phyloP scores from a whole-genome alignment of 1,139 yeast species.

The Taiozyma sp. region DNA sequence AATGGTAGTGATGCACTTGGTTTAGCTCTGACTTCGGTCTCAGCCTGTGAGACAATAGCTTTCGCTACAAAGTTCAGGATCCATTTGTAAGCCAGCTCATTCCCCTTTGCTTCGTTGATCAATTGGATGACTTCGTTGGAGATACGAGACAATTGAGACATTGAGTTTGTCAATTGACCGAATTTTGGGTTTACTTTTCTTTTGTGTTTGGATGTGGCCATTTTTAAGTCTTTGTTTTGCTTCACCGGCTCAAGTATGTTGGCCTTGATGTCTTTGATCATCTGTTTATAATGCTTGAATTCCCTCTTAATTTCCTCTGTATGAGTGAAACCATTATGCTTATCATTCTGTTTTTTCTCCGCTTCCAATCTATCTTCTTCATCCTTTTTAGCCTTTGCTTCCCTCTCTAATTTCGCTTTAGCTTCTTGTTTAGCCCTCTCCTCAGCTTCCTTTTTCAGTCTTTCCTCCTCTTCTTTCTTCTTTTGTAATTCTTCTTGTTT shows the following conservation, averaged over 20 bases:
- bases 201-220: conserved; percentile 40
- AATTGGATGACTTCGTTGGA: conserved; percentile 44
- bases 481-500: conserved; percentile 18
- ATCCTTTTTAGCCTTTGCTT: conserved; percentile 12
- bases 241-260: conserved; percentile 50
- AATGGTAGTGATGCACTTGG: conserved; percentile 78
- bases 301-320: conserved; percentile 37
- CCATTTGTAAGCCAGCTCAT: conserved; percentile 60
- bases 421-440: conserved; percentile 19
- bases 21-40: conserved; percentile 80
- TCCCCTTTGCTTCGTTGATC: conserved; percentile 39
- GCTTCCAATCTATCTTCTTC: conserved; percentile 12
- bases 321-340: conserved; percentile 30
- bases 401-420: conserved; percentile 14
- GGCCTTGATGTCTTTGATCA: conserved; percentile 53
- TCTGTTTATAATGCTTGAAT: conserved; percentile 47
- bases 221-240: conserved; percentile 37
- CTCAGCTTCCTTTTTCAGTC: conserved; percentile 15
- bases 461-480: conserved; percentile 20
- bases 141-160: conserved; percentile 49
- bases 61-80: conserved; percentile 77
- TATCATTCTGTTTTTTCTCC: conserved; percentile 11
- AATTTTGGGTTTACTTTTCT: conserved; percentile 81
- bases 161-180: conserved; percentile 82
- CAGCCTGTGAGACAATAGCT: conserved; percentile 85